These are phyloP conservation scores for Danielia oregonensis DNA, from an alignment of 805 yeast species.

Conservation along the genomic window DNA sequence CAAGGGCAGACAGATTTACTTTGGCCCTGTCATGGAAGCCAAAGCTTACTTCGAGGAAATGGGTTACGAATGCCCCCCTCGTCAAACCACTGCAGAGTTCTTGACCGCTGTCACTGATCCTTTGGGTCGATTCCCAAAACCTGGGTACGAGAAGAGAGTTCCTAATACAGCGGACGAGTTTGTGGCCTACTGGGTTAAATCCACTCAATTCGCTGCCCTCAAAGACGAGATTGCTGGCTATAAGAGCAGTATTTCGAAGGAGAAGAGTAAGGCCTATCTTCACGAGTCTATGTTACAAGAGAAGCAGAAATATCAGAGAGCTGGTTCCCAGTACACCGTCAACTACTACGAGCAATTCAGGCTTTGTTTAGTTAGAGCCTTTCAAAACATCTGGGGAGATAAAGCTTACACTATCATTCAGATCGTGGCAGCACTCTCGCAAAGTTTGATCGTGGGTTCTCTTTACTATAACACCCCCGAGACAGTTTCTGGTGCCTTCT, in stretches of 20 bases:
- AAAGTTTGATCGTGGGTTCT: conserved; percentile 63
- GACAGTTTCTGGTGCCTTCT: conserved; percentile 53
- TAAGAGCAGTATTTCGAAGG: conserved; percentile 4
- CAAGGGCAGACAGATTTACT: conserved; percentile 51
- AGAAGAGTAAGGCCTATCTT: conserved; percentile 24
- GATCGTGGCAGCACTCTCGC: conserved; percentile 45
- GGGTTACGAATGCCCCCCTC: conserved; percentile 62
- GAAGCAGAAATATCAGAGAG: conserved; percentile 34
- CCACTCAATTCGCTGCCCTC: conserved; percentile 27
- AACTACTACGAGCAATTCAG: conserved; percentile 47
- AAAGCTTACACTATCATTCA: conserved; percentile 45
- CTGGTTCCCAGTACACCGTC: conserved; percentile 41
- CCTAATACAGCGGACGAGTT: conserved; percentile 65
- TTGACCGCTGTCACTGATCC: conserved; percentile 70
- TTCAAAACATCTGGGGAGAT: conserved; percentile 56
- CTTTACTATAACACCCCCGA: conserved; percentile 52
- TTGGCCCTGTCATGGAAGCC: conserved; percentile 56
- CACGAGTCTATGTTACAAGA: conserved; percentile 32
- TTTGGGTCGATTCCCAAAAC: conserved; percentile 46
- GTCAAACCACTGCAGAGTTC: conserved; percentile 71
- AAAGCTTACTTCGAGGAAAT: conserved; percentile 55
- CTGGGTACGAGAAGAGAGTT: conserved; percentile 48
- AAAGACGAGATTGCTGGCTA: conserved; percentile 20
- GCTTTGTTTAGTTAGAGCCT: conserved; percentile 47
- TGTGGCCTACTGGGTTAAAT: conserved; percentile 52